Base-by-base conservation (phyloP, 1,139 yeast species). In the Chernovozyma sophiae-reginae region DNA sequence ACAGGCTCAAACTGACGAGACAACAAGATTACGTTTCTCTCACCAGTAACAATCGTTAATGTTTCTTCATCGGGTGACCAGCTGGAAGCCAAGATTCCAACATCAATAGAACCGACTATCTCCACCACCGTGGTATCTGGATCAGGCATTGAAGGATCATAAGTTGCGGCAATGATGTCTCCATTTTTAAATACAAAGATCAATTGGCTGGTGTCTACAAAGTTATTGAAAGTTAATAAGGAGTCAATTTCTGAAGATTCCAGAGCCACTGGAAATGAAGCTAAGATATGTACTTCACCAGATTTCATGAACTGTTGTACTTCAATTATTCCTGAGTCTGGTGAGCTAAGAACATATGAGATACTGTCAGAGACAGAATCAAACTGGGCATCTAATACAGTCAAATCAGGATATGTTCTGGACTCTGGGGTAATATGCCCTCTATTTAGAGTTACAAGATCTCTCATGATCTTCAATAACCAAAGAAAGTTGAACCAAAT, bases 1-100 rank as follows among this genome's bases (percentile, higher is more conserved):
- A 92, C 72, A 4, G 94, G 89, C 48, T 92, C 97, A 47, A 90
- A 84, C 29, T 74, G 65, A 46, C 96, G 71, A 25, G 94, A 84
- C 38, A 92, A 67, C 25, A 90, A 56, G 1, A 89, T 63, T 22
- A 87, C 62, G 40, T 77, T 80, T 43, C 71, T 62, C 28, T 83
- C 84, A 12, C 58, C 66, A 1, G 92, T 80, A n/a, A 83, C 74
- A 15, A 94, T 50, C 1, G 82, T 78, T 42, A 92, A 64, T 1
- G 89, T 76, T 54, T 92, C 97, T 52, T 90, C 96, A 55, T 92
- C 97, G 4, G 85, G 82, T 7, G 96, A 83, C 98, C 98, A 94
- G 31, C 64, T 53, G 1, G 96, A 94, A 16, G 87, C 81, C 28
- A 62, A 55, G 13, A 90, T 65, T 0, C 92, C 94, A 29, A 71